Evolutionary conservation across 2,329 filamentous ascomycete genomes (phyloP).

Genomic region (Fusarium chaquense): DNA sequence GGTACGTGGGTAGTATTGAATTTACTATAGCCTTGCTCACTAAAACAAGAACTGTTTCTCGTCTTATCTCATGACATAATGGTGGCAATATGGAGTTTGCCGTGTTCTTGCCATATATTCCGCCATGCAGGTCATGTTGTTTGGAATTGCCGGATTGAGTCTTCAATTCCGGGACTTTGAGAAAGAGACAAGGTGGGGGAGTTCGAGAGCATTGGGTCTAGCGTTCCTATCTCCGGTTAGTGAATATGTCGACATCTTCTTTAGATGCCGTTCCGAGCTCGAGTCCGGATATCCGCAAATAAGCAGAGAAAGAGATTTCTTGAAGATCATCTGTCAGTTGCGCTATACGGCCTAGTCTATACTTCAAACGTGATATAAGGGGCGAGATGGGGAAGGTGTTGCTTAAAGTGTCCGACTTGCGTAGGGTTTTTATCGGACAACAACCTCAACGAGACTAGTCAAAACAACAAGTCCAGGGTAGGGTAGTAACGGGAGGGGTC

Average conservation of each 20-base stretch:
- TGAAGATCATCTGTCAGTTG: background rate
- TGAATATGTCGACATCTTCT: background rate
- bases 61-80: background rate
- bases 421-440: background rate
- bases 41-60: background rate
- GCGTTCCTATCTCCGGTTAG: background rate
- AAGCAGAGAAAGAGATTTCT: background rate
- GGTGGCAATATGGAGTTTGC: background rate
- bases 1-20: background rate
- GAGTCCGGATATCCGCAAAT: background rate
- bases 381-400: constrained; percentile 8
- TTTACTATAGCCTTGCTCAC: background rate
- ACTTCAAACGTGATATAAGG: constrained; percentile 3
- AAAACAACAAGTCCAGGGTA: background rate
- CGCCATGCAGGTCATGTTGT: background rate
- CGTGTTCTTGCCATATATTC: background rate
- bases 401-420: background rate
- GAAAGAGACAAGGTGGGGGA: background rate
- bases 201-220: background rate
- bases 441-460: constrained; percentile 2
- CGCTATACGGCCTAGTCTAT: background rate
- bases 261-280: background rate
- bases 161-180: background rate
- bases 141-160: background rate
- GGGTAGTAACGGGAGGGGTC: background rate